Conservation (phyloP, 225 moss, liverwort and hornwort species). For the Physcomitrellopsis africana region DNA sequence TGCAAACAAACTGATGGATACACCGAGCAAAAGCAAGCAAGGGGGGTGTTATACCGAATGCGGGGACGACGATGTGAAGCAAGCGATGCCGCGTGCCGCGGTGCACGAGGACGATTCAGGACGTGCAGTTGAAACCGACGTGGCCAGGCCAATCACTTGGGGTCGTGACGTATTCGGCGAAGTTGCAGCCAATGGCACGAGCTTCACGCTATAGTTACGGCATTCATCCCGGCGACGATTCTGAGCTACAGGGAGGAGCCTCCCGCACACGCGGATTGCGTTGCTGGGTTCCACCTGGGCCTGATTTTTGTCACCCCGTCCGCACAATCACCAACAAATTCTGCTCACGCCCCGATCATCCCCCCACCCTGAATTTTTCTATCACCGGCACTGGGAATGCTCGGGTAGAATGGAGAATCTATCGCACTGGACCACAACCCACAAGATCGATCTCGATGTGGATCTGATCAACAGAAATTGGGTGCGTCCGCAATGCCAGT, state of each 20-base stretch:
- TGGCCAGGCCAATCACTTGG: constrained; percentile 9
- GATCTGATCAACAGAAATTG: no score
- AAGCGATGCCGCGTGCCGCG: neutral
- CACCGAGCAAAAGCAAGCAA: accelerated
- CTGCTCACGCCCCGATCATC: no score
- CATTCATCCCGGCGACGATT: constrained; percentile 17
- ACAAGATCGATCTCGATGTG: no score
- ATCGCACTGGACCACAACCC: no score
- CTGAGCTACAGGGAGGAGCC: neutral
- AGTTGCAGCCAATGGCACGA: constrained; percentile 27
- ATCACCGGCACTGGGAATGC: no score
- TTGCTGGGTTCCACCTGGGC: no score
- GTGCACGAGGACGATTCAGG: constrained; percentile 18
- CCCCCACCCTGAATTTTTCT: no score
- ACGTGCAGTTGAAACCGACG: neutral
- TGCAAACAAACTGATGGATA: no score
- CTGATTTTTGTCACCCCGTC: no score
- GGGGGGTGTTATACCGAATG: neutral
- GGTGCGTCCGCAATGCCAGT: no score
- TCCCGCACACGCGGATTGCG: neutral
- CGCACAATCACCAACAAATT: no score
- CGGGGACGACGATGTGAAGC: neutral
- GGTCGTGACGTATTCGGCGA: neutral
- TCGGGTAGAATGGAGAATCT: no score
- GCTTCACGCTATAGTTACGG: neutral